Base-by-base conservation (phyloP, 2,329 filamentous ascomycete genomes). In the Aspergillus quadrilineatus region DNA sequence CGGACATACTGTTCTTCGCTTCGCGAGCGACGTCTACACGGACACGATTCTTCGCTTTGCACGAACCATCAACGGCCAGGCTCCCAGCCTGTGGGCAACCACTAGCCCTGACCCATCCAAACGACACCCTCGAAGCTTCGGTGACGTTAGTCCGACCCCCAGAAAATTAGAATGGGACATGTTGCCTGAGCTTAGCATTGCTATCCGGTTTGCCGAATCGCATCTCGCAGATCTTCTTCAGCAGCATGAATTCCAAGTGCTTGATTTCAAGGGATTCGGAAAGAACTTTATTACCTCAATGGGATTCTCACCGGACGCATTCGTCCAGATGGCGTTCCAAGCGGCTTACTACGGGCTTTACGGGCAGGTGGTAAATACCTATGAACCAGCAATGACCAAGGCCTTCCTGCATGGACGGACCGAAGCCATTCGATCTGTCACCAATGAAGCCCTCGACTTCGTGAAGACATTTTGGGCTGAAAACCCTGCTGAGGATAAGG, bases 321-420 rank as follows among this genome's bases (percentile, higher is more conserved):
- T 96, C 70, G 90, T 99, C 17, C 94, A 99, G 74, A 97, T 99
- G 93, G 94, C 94, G 0, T 97, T 97, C 78, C 94, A 99, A 73
- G 93, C 93, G 4, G 93, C 94, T 1, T 97, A 99, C 78, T 99
- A 97, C 68, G 94, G 94, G 1, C 82, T 99, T 6, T 99, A 97
- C 66, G 94, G 94, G 3, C 86, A 91, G 4, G 85, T 96, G 1
- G 94, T 97, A 73, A 96, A 91, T 70, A 94, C 92, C 0, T 99
- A 99, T 72, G 94, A 99, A 74, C 94, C 94, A 6, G 93, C 94
- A 42, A 97, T 99, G 94, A 99, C 94, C 50, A 99, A 99, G 74
- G 80, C 89, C 57, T 99, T 85, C 76, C 85, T 95, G 58, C 94
- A 97, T 70, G 94, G 94, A 9, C 89, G 94, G 45, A 99, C 94